Conservation (phyloP, 2,329 filamentous ascomycete genomes). For the Nannizzia gypsea region DNA sequence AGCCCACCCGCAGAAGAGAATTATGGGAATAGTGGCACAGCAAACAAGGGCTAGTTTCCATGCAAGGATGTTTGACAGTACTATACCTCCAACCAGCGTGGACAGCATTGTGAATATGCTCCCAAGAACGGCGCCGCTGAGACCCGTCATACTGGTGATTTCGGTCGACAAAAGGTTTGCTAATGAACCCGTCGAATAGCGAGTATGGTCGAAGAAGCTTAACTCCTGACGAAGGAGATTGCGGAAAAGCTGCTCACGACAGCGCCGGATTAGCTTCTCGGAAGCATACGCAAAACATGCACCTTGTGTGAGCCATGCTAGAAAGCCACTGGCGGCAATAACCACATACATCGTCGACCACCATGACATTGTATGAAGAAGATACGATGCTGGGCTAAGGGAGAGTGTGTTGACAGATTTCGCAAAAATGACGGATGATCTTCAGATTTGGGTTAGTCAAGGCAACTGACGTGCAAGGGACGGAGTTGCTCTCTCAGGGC, state of each 20-base stretch:
- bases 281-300: slow-evolving; percentile 70
- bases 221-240: slow-evolving; percentile 87
- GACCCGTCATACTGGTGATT: slow-evolving; percentile 52
- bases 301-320: slow-evolving; percentile 42
- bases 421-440: too few species aligned
- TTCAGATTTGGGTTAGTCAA: too few species aligned
- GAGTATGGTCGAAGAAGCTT: slow-evolving; percentile 74
- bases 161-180: slow-evolving; percentile 71
- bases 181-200: slow-evolving; percentile 78
- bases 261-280: slow-evolving; percentile 71
- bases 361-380: too few species aligned
- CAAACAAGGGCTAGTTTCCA: slow-evolving; percentile 68
- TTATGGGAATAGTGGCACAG: slow-evolving; percentile 54
- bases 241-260: slow-evolving; percentile 70
- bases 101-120: slow-evolving; percentile 56
- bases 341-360: too few species aligned
- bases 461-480: too few species aligned
- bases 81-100: slow-evolving; percentile 56
- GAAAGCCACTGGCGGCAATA: too few species aligned
- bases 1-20: slow-evolving; percentile 58
- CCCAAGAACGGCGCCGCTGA: slow-evolving; percentile 59
- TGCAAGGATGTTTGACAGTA: slow-evolving; percentile 58
- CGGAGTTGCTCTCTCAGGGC: too few species aligned
- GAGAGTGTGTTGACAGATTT: too few species aligned
- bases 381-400: too few species aligned